These are phyloP conservation scores for Naumovozyma castellii DNA, from an alignment of 805 yeast species.

Conservation along the genomic window DNA sequence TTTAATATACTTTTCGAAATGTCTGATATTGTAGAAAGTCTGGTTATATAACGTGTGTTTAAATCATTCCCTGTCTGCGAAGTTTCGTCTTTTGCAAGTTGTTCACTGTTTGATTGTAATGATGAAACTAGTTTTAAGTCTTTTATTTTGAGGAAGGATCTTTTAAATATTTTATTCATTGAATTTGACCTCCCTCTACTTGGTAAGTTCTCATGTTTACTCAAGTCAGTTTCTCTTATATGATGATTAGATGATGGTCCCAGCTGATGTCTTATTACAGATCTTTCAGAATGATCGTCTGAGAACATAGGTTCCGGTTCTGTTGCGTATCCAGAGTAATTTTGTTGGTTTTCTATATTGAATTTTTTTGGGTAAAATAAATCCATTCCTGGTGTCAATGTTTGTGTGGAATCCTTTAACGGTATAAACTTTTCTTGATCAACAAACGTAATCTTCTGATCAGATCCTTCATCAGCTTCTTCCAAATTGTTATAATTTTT, in stretches of 20 bases:
- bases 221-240: neutral
- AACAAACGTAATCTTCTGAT: constrained; percentile 1
- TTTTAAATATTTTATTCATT: too few relatives aligned
- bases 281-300: constrained; percentile 17
- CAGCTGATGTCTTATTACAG: constrained; percentile 22
- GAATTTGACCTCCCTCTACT: neutral
- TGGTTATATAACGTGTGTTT: constrained; percentile 15
- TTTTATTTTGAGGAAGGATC: neutral
- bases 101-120: neutral
- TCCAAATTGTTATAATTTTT: neutral
- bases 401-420: constrained; percentile 27
- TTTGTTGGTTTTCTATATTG: neutral
- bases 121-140: neutral
- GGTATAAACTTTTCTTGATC: constrained; percentile 16
- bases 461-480: constrained; percentile 1
- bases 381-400: constrained; percentile 26
- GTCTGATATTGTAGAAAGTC: constrained; percentile 26
- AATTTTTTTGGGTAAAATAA: neutral
- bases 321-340: neutral
- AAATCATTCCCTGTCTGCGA: neutral
- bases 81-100: neutral
- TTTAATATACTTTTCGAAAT: constrained; percentile 19
- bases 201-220: neutral
- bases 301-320: constrained; percentile 1
- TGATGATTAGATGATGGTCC: constrained; percentile 3